phyloP scores from a whole-genome alignment of 2,329 filamentous ascomycete genomes.

The Colletotrichum brevisporum region DNA sequence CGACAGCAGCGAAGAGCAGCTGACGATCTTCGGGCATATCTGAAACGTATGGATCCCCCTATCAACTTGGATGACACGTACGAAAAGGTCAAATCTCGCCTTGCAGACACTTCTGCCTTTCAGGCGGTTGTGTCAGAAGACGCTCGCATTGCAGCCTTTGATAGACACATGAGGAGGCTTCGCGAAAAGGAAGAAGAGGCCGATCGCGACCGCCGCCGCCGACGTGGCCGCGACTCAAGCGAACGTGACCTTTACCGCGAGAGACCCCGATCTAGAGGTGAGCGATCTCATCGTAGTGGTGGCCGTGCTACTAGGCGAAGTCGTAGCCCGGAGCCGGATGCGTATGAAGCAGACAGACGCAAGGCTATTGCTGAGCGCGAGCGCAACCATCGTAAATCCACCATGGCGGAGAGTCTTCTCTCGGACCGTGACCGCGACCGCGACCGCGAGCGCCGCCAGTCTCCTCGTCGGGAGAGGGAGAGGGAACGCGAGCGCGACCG shows the following conservation, averaged over 20 bases:
- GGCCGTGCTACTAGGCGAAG: slow-evolving; percentile 75
- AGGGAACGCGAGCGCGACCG: slow-evolving; percentile 51
- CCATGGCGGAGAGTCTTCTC: slow-evolving; percentile 75
- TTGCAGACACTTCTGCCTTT: slow-evolving; percentile 88
- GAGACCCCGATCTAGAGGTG: slow-evolving; percentile 70
- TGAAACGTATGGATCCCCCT: slow-evolving; percentile 92
- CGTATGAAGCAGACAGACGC: slow-evolving; percentile 94
- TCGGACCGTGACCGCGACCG: slow-evolving; percentile 56
- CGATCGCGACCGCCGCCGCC: slow-evolving; percentile 75
- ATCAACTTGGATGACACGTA: slow-evolving; percentile 84
- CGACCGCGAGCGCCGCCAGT: slow-evolving; percentile 37
- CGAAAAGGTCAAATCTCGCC: slow-evolving; percentile 85
- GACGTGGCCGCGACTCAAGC: slow-evolving; percentile 68
- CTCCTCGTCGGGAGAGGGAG: slow-evolving; percentile 42
- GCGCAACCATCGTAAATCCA: slow-evolving; percentile 88
- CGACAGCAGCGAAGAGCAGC: slow-evolving; percentile 87
- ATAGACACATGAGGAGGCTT: slow-evolving; percentile 91
- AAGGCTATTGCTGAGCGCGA: slow-evolving; percentile 95
- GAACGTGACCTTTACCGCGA: slow-evolving; percentile 72
- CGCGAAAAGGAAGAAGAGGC: slow-evolving; percentile 90
- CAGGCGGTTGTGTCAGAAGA: slow-evolving; percentile 87
- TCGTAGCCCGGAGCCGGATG: slow-evolving; percentile 91
- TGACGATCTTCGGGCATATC: slow-evolving; percentile 85
- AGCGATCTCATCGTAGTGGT: slow-evolving; percentile 73
- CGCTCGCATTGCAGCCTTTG: slow-evolving; percentile 85